Evolutionary conservation across 331 rosid species (phyloP).

Genomic region (Malus hybrid): DNA sequence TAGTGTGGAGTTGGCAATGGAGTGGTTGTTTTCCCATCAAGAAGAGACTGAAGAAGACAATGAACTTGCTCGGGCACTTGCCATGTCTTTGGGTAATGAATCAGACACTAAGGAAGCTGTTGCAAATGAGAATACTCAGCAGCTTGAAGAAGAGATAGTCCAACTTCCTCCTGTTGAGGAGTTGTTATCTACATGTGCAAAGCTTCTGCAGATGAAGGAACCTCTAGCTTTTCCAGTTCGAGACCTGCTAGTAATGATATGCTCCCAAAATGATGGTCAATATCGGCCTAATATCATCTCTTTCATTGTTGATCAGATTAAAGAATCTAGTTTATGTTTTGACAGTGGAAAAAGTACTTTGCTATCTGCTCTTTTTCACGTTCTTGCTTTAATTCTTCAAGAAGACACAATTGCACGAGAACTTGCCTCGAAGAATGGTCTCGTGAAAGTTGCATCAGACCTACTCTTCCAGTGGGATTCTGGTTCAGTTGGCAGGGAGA

Average conservation of each 20-base stretch:
- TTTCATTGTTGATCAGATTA: conserved; percentile 68
- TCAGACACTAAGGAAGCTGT: conserved; percentile 62
- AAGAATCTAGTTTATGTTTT: conserved; percentile 47
- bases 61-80: conserved; percentile 99
- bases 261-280: conserved; percentile 89
- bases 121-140: conserved; percentile 38
- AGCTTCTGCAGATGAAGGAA: conserved; percentile 77
- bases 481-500: conserved; percentile 37
- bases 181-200: conserved; percentile 73
- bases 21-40: conserved; percentile 93
- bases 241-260: conserved; percentile 83
- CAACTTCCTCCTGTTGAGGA: conserved; percentile 90
- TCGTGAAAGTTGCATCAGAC: conserved; percentile 64
- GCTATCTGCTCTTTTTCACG: conserved; percentile 85
- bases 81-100: conserved; percentile 92
- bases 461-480: conserved; percentile 78
- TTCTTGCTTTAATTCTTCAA: conserved; percentile 87
- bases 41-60: conserved; percentile 90
- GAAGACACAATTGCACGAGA: conserved; percentile 81
- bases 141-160: conserved; percentile 74
- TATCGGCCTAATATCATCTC: conserved; percentile 64
- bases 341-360: conserved; percentile 43
- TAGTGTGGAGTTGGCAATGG: conserved; percentile 98
- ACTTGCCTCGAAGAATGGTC: conserved; percentile 70
- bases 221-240: conserved; percentile 85